Conservation (phyloP, 2,329 filamentous ascomycete species). For the Arthrobotrys pseudoclavata region DNA sequence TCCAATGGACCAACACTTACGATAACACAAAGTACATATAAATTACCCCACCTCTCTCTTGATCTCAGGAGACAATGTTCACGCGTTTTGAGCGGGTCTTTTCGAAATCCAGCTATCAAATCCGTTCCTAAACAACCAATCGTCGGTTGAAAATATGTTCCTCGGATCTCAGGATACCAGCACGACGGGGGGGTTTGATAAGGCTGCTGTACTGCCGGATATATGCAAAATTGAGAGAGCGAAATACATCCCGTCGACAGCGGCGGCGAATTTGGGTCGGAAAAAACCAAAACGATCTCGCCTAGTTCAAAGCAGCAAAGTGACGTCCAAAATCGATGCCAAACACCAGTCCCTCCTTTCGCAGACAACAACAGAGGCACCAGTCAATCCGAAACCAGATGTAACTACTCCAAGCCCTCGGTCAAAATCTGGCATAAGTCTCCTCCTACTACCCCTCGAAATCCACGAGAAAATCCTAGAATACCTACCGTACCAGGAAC, state of each 20-base stretch:
- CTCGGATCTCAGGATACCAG: not conserved
- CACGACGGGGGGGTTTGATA: not conserved
- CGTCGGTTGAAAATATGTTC: not conserved
- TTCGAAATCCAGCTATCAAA: not conserved
- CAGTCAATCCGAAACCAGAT: not conserved
- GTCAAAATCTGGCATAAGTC: not conserved
- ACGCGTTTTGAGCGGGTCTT: not conserved
- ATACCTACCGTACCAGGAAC: conserved; percentile 25
- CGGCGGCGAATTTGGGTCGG: not conserved
- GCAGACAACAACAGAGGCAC: not conserved
- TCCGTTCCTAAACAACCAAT: not conserved
- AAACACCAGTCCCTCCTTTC: not conserved
- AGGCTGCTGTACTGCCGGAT: not conserved
- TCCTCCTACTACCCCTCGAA: conserved; percentile 27
- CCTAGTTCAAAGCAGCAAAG: not conserved
- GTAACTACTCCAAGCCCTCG: not conserved
- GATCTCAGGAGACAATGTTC: not conserved
- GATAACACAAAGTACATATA: not conserved
- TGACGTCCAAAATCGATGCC: not conserved
- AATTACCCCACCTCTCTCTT: not conserved
- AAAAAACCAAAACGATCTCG: conserved; percentile 1
- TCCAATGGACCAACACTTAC: conserved; percentile 2
- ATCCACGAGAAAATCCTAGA: conserved; percentile 38
- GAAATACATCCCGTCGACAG: not conserved
- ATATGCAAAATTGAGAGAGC: conserved; percentile 6